Conservation (phyloP, 768 basidiomycete genomes). For the Termitomyces sp. region DNA sequence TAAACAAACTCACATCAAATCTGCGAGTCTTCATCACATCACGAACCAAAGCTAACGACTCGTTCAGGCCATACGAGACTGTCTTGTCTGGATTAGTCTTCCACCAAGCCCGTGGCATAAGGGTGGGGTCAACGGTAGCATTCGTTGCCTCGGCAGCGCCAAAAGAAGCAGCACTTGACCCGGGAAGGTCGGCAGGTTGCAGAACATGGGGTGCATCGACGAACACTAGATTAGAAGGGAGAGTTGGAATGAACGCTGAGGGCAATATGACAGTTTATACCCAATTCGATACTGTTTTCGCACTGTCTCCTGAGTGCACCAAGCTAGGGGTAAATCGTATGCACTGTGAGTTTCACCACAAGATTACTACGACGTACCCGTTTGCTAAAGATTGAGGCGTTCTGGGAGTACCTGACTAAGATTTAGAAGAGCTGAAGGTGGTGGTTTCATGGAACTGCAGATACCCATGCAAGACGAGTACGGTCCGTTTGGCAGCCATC, state of each 20-base stretch:
- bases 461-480: conserved; percentile 40
- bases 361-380: conserved; percentile 36
- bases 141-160: conserved; percentile 34
- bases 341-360: neutral
- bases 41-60: conserved; percentile 46
- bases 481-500: conserved; percentile 22
- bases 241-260: neutral
- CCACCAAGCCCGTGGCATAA: conserved; percentile 72
- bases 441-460: neutral
- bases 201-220: conserved; percentile 66
- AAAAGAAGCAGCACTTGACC: conserved; percentile 20
- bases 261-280: conserved; percentile 24
- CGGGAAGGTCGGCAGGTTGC: conserved; percentile 53
- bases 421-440: neutral
- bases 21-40: conserved; percentile 51
- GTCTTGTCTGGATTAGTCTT: conserved; percentile 46
- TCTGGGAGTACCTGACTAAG: conserved; percentile 59
- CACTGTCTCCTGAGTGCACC: conserved; percentile 70
- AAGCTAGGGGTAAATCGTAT: conserved; percentile 33
- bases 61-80: conserved; percentile 48
- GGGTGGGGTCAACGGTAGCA: conserved; percentile 38
- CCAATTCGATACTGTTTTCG: conserved; percentile 59
- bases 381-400: conserved; percentile 64
- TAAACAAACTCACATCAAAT: conserved; percentile 52
- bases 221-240: conserved; percentile 44